Base-by-base conservation (phyloP, 257 asterid species). In the Petunia secreta region DNA sequence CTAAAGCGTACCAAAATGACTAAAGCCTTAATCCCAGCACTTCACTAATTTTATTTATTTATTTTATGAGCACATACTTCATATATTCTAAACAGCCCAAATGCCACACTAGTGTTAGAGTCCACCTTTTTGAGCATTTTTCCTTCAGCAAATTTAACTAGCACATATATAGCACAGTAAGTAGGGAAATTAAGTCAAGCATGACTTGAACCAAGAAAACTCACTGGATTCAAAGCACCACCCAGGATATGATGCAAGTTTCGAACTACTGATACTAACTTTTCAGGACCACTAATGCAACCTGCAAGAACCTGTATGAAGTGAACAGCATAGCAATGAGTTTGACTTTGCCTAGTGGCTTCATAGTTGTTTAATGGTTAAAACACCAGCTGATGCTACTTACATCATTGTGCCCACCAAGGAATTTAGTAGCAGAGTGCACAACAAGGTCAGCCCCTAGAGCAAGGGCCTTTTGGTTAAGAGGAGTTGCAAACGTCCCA, bases 391-490 rank as follows among this genome's bases (percentile, higher is more conserved):
- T 54, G 37, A 74, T 41, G 7, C 14, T 55, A 55, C 96, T 15
- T 90, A 94, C 98, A 87, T 94, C 98, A 86, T 94, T 92, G 77
- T 94, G 98, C 58, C 98, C 98, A 10, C 90, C 98, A 75, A 94
- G 91, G 84, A 83, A 94, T 81, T 94, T 94, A 58, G 98, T 94
- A 71, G 94, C 94, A 50, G 98, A 94, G 88, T 94, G 98, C 73
- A 94, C 43, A 77, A 94, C 91, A 77, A 94, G 82, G 89, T 94
- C 98, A 86, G 97, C 98, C 34, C 98, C 98, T 41, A 92, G 90
- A 79, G 98, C 92, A 85, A 94, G 87, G 65, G 96, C 94, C 89
- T 92, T 93, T 91, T 94, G 98, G 90, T 94, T 94, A 69, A 94
- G 85, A 83, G 98, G 97, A 76, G 98, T 91, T 16, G 98, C 98